Evolutionary conservation across 345 rosid genomes (phyloP).

Genomic region (Heritiera littoralis): DNA sequence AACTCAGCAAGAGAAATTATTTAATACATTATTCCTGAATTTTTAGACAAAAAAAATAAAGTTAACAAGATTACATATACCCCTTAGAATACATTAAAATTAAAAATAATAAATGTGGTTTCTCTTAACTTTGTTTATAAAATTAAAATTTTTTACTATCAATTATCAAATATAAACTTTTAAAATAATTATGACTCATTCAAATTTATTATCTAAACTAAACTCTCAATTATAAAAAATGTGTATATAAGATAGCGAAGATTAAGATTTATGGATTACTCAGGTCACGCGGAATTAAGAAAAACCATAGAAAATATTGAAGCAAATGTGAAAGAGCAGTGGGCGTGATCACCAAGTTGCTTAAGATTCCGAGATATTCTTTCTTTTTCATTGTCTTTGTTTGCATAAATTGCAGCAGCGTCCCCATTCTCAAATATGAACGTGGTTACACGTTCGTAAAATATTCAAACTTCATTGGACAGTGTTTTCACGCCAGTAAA

Average conservation of each 20-base stretch:
- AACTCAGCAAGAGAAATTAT: no score
- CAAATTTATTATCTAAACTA: no score
- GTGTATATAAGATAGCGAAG: no score
- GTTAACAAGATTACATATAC: no score
- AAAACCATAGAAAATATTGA: neutral
- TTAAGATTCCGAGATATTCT: constrained; percentile 5
- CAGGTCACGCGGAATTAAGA: neutral
- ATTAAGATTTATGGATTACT: neutral
- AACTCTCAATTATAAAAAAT: neutral
- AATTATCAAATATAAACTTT: no score
- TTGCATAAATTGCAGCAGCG: neutral
- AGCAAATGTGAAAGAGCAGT: constrained; percentile 4
- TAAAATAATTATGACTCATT: no score
- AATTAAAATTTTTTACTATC: no score
- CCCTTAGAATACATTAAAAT: no score
- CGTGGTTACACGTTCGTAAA: neutral
- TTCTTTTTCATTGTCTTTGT: constrained; percentile 1
- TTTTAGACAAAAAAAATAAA: no score
- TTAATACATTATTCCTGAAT: no score
- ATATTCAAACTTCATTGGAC: neutral
- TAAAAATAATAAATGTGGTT: no score
- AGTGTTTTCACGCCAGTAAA: neutral
- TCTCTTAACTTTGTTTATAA: no score
- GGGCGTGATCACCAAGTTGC: neutral
- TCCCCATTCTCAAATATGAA: neutral